These are phyloP conservation scores for Aspergillus neotritici DNA, from an alignment of 2,329 filamentous ascomycete genomes.

Conservation along the genomic window DNA sequence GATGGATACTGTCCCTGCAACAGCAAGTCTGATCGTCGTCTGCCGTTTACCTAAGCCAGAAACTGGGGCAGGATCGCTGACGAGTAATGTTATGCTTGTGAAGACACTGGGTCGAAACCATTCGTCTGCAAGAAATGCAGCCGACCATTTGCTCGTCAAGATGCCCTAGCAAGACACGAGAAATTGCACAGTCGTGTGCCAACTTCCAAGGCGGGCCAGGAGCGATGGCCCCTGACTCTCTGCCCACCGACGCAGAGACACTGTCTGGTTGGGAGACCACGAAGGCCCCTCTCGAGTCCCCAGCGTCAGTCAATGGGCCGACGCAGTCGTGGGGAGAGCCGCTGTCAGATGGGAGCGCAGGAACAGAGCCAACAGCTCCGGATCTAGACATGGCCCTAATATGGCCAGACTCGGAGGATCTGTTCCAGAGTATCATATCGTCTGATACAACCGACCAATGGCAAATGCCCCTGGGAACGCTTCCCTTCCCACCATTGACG, in stretches of 20 bases:
- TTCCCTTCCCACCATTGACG: conserved; percentile 34
- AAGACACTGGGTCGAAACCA: conserved; percentile 40
- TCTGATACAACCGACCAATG: conserved; percentile 36
- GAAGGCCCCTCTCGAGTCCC: conserved; percentile 14
- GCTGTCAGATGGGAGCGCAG: conserved; percentile 15
- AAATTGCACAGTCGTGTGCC: conserved; percentile 35
- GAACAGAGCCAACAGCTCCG: conserved; percentile 21
- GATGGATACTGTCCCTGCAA: conserved; percentile 3
- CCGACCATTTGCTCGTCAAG: conserved; percentile 40
- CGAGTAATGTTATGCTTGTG: conserved; percentile 3
- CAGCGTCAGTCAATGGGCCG: conserved; percentile 14
- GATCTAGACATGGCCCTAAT: conserved; percentile 40
- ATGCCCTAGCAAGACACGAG: conserved; percentile 42
- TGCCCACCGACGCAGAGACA: conserved; percentile 14
- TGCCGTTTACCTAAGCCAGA: conserved; percentile 2
- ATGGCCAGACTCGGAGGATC: conserved; percentile 43
- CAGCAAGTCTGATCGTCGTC: conserved; percentile 3
- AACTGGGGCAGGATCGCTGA: conserved; percentile 15
- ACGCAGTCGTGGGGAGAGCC: conserved; percentile 23
- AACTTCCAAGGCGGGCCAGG: conserved; percentile 15
- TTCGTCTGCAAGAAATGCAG: conserved; percentile 39
- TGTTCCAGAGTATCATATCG: conserved; percentile 43
- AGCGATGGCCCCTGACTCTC: conserved; percentile 7
- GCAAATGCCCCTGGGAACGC: conserved; percentile 40
- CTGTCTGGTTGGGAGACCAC: conserved; percentile 23